Evolutionary conservation across 140 eudicot genomes (phyloP).

Genomic region (Cichorium intybus): DNA sequence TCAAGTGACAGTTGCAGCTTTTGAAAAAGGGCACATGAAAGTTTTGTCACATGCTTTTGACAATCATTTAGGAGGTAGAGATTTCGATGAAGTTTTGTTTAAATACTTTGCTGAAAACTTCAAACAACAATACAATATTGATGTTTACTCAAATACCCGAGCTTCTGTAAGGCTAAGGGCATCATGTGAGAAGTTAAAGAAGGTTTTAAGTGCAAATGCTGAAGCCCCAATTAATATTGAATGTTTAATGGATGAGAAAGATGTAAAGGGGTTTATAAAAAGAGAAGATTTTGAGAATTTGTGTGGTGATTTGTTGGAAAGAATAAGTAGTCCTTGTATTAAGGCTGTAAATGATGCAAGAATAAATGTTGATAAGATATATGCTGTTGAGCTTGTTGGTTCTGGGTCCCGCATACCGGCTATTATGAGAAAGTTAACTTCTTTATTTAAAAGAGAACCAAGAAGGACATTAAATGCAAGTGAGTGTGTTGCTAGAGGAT

Average conservation of each 20-base stretch:
- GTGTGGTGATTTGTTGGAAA: slow-evolving; percentile 57
- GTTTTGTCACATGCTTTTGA: slow-evolving; percentile 83
- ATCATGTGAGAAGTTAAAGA: slow-evolving; percentile 89
- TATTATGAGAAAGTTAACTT: slow-evolving; percentile 43
- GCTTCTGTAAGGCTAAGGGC: slow-evolving; percentile 81
- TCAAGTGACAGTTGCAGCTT: slow-evolving; percentile 78
- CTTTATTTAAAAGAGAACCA: slow-evolving; percentile 66
- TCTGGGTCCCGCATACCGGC: slow-evolving; percentile 98
- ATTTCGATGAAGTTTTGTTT: slow-evolving; percentile 88
- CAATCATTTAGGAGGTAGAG: slow-evolving; percentile 81
- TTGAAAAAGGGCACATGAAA: slow-evolving; percentile 73
- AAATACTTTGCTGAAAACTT: slow-evolving; percentile 68
- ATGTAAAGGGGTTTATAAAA: slow-evolving; percentile 83
- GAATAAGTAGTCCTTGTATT: slow-evolving; percentile 63
- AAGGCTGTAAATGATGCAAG: slow-evolving; percentile 78
- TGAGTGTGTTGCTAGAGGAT: slow-evolving; percentile 99
- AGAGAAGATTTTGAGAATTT: slow-evolving; percentile 91
- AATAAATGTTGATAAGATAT: slow-evolving; percentile 50
- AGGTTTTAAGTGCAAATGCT: slow-evolving; percentile 93
- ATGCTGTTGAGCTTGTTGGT: slow-evolving; percentile 91
- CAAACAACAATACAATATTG: slow-evolving; percentile 58
- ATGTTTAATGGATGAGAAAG: slow-evolving; percentile 98
- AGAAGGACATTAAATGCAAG: slow-evolving; percentile 87
- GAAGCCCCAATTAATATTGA: slow-evolving; percentile 94
- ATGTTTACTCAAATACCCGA: slow-evolving; percentile 64